Base-by-base conservation (phyloP, 352 stramenopile species). In the Phytophthora vignae region DNA sequence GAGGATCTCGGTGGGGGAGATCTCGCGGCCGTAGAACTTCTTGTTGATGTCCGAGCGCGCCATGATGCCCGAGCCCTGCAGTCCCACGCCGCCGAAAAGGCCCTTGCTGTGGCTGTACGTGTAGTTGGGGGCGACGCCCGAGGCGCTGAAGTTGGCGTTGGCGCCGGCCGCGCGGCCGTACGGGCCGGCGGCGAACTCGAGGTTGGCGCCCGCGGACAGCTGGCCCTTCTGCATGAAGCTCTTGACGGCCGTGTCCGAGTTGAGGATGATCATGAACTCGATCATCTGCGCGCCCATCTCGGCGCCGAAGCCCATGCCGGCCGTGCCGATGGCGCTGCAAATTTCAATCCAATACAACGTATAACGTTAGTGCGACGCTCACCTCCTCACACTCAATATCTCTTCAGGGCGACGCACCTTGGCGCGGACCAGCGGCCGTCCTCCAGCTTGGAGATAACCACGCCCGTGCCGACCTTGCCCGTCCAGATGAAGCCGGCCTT, bases 361-460 rank as follows among this genome's bases (percentile, higher is more conserved):
- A 31, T 31, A 31, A 31, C 27, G 27, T 31, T 31, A 31, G 27
- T 31, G 22, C 2, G 27, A 31, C 27, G 27, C 27, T 31, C 27
- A 7, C 27, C 27, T 31, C 27, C 27, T 31, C 27, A 31, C 27
- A 31, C 27, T 5, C 27, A 31, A 7, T 7, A 31, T 31, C 27
- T 31, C 27, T 31, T 31, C 27, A 31, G 27, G 27, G 27, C 4
- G 27, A 31, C 27, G 27, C 27, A 31, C 27, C 27, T 31, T 7
- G 97, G 97, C 15, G 97, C 95, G 49, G 92, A 98, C 97, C 97
- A 99, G 52, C 91, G 94, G 12, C 96, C 96, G 76, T 99, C 95
- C 3, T 88, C 87, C 10, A 99, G 85, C 67, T 98, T 95, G 15
- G 96, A 88, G 71, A 99, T 88, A 15, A 99, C 92, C 54, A 99